phyloP scores from a whole-genome alignment of 1,139 yeast species.

The Protomyces macrosporus region DNA sequence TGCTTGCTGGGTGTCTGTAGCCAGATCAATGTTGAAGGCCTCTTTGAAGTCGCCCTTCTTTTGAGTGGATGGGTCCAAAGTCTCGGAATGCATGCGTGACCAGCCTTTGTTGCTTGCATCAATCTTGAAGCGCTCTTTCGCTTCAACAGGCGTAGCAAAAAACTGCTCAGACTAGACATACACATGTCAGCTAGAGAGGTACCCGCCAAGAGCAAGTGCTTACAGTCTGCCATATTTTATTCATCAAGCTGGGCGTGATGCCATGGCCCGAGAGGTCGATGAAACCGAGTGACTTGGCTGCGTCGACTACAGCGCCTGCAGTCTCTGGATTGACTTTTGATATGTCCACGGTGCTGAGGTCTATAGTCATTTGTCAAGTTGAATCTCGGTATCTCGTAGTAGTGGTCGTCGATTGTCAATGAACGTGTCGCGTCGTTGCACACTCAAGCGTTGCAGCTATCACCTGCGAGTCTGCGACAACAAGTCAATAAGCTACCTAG shows the following conservation, averaged over 20 bases:
- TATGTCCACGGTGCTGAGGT: conserved; percentile 45
- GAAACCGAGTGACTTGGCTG: conserved; percentile 67
- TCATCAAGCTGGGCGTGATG: conserved; percentile 55
- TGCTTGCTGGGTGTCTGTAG: conserved; percentile 39
- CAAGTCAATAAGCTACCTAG: too few species aligned
- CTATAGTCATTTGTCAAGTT: background rate
- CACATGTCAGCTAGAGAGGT: background rate
- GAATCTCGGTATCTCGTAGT: background rate
- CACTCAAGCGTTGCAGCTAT: too few species aligned
- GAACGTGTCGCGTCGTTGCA: too few species aligned
- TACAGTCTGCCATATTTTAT: conserved; percentile 39
- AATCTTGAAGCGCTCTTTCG: conserved; percentile 56
- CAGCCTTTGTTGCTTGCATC: conserved; percentile 57
- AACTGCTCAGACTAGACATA: conserved; percentile 8
- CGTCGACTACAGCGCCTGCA: conserved; percentile 52
- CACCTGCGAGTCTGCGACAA: too few species aligned
- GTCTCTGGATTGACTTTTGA: conserved; percentile 45
- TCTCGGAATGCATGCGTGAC: conserved; percentile 47
- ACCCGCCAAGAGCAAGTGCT: background rate
- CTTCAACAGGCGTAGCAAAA: background rate
- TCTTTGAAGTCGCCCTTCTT: conserved; percentile 62
- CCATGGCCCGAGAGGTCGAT: conserved; percentile 67
- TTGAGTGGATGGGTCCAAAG: conserved; percentile 41
- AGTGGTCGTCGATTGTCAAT: background rate
- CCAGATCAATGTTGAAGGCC: conserved; percentile 34